Evolutionary conservation across 345 rosid species (phyloP), one percentile per base, ranked within the genome.

Genomic region (Firmiana major): DNA sequence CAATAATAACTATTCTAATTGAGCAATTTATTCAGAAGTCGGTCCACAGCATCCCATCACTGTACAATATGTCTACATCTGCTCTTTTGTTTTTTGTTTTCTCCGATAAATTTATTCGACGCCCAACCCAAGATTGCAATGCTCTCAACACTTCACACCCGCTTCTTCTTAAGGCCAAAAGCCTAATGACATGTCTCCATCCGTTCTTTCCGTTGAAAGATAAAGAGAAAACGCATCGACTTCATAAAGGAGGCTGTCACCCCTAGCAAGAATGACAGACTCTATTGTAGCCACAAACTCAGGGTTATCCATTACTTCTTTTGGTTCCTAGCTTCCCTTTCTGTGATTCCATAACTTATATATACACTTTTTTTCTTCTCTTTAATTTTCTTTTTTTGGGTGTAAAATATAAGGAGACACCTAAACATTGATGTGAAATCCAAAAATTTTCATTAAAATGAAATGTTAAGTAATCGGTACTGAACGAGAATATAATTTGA

Each of bases 21-120:
- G 75, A 17, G 13, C 62, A 71, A 51, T 51, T 71, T 71, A 71
- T 71, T 51, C 62, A 55, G 6, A 54, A 57, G 76, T 13, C 65
- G 65, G 76, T 55, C 76, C 65, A 73, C 11, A 51, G 76, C 51
- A 73, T 57, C 65, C 76, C 76, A 58, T 73, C 59, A 15, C 51
- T 28, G 16, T 51, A 28, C 60, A 49, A 7, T 1, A n/a, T 57
- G 65, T 73, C 65, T 40, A 0, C 17, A 12, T 73, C 64, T 11
- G n/a, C 34, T 10, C 28, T 54, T 36, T 60, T 7, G 0, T 21
- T 21, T 73, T 43, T 43, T 73, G 21, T 40, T 54, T 73, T 38
- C 19, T 54, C 36, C 31, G 24, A 49, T 48, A 70, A 70, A 28
- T 63, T 36, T 64, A 64, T 38, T 64, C 46, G 46, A 36, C 40